Percentiles rank a stretch among this genome's conserved stretches.
These are phyloP conservation scores for Penicillium sp. DNA, from an alignment of 2,329 filamentous ascomycete species.

Conservation along the genomic window DNA sequence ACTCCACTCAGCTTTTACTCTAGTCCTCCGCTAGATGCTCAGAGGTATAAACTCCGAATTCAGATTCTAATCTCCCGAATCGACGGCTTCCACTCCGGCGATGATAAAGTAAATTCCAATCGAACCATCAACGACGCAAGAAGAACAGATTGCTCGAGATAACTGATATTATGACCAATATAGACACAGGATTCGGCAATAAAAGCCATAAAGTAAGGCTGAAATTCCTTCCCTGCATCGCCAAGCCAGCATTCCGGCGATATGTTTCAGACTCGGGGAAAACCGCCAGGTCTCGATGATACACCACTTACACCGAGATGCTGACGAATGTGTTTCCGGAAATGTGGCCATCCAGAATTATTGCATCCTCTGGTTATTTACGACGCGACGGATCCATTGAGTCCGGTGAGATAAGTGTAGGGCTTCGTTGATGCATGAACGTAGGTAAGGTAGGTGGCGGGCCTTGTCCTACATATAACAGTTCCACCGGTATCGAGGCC, in stretches of 20 bases:
- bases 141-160: slow-evolving; percentile 48
- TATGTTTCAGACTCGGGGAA: slow-evolving; percentile 37
- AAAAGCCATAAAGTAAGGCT: slow-evolving; percentile 42
- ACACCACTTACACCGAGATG: slow-evolving; percentile 42
- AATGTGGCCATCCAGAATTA: slow-evolving; percentile 24
- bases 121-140: slow-evolving; percentile 46
- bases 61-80: slow-evolving; percentile 18
- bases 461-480: slow-evolving; percentile 42
- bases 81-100: slow-evolving; percentile 28
- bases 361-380: slow-evolving; percentile 42
- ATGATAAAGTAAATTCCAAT: slow-evolving; percentile 42
- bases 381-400: slow-evolving; percentile 39
- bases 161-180: slow-evolving; percentile 41
- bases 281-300: slow-evolving; percentile 35
- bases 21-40: slow-evolving; percentile 7
- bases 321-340: slow-evolving; percentile 44
- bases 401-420: slow-evolving; percentile 43
- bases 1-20: neutral
- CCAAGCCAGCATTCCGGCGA: slow-evolving; percentile 43
- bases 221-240: slow-evolving; percentile 35
- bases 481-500: too few relatives aligned
- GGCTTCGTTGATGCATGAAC: slow-evolving; percentile 50
- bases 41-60: slow-evolving; percentile 14
- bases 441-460: slow-evolving; percentile 44
- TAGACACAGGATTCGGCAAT: slow-evolving; percentile 36